phyloP scores from a whole-genome alignment of 441 rosid species.

The Pelargonium australe region DNA sequence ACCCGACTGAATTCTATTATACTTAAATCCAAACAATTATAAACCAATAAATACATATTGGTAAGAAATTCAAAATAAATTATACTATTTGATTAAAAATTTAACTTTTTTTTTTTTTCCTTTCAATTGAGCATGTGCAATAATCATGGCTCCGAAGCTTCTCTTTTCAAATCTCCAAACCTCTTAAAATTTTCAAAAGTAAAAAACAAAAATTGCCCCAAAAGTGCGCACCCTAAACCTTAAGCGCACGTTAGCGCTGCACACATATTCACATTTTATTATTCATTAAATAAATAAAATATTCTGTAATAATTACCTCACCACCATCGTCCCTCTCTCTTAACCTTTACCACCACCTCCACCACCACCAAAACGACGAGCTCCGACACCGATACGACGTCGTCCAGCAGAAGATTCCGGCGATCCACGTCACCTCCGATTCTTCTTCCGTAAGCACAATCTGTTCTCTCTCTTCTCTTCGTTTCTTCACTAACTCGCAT shows the following conservation, averaged over 20 bases:
- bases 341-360: not conserved
- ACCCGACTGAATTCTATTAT: too few species aligned
- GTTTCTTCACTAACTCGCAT: not conserved
- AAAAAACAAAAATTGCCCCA: not conserved
- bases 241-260: not conserved
- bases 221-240: not conserved
- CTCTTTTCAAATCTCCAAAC: conserved; percentile 3
- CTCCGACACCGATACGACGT: conserved; percentile 5
- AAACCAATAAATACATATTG: too few species aligned
- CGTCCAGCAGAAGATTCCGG: not conserved
- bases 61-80: too few species aligned
- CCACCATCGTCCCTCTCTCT: not conserved
- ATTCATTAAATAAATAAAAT: not conserved
- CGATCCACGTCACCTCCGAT: not conserved
- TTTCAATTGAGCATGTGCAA: not conserved
- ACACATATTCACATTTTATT: not conserved
- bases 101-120: not conserved
- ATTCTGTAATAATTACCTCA: not conserved
- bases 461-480: not conserved
- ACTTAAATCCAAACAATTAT: too few species aligned
- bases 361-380: not conserved
- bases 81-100: not conserved
- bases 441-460: conserved; percentile 1
- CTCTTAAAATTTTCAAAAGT: not conserved
- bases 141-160: not conserved